Base-by-base conservation (phyloP, 495 filamentous ascomycete genomes). In the Hypoxylon fuscum region DNA sequence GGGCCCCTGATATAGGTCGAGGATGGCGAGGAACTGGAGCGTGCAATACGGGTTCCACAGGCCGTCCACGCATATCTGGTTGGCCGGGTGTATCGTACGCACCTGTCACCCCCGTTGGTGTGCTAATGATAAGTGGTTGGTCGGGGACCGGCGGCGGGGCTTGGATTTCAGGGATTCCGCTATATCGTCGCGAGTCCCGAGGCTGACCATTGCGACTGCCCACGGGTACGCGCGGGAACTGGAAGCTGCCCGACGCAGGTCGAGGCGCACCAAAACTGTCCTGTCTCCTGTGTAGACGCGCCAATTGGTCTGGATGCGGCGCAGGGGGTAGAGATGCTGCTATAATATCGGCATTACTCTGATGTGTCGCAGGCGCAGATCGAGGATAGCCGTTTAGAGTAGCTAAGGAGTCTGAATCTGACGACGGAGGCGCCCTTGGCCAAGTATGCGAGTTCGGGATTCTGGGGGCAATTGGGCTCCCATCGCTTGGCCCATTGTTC, bases 51-150 rank as follows among this genome's bases (percentile, higher is more conserved):
- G 72, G 67, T 25, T 76, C 75, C 5, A 59, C 55, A 5, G 70
- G 55, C 3, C 35, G 62, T 23, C 69, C 60, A 14, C 72, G 65
- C 29, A 47, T 21, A 23, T 64, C 44, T 38, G 56, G 58, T n/a
- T 72, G 65, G 21, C 66, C 62, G 12, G 76, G 68, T 8, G 68
- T 55, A 44, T 82, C 79, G 48, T 73, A 81, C 2, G 71, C 77
- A 38, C 75, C 78, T 9, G 68, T 64, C 21, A 81, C 79, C 55
- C 74, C 79, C 23, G 68, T 76, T 31, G 77, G 79, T 5, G 76
- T 81, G 70, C 74, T 79, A 50, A 80, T 79, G 52, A 82, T 80
- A 6, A 81, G 75, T 7, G 80, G 78, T 31, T 79, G 76, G 8
- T 77, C 75, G 18, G 62, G 70, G 22, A 48, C 57, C 2, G 52